Percentiles rank a stretch among this genome's conserved stretches.
phyloP scores from a whole-genome alignment of 306 rosid species.

The Acacia confusa region DNA sequence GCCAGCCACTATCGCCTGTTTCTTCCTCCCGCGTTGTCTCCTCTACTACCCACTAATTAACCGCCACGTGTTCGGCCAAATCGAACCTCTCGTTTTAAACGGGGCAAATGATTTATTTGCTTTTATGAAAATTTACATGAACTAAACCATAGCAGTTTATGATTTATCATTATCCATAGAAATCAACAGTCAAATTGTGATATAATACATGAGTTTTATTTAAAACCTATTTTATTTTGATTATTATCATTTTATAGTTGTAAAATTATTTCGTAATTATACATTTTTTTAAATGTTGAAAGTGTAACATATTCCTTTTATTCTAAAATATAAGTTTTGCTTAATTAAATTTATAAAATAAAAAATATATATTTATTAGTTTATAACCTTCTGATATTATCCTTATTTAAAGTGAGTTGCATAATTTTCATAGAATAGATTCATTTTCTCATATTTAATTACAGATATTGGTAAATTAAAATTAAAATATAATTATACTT shows the following conservation, averaged over 20 bases:
- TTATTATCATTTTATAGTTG: too few relatives aligned
- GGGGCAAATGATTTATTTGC: background rate
- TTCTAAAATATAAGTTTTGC: background rate
- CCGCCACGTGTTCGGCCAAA: background rate
- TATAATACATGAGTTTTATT: too few relatives aligned
- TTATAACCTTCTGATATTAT: too few relatives aligned
- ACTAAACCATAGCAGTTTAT: too few relatives aligned
- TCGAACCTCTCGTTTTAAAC: background rate
- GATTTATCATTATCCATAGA: too few relatives aligned
- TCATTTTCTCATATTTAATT: background rate
- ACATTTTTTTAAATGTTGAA: background rate
- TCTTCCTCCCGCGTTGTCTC: background rate
- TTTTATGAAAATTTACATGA: too few relatives aligned
- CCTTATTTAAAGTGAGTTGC: background rate
- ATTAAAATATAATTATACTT: too few relatives aligned
- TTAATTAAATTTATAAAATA: too few relatives aligned
- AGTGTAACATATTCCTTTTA: too few relatives aligned
- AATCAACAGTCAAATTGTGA: background rate
- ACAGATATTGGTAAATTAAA: background rate
- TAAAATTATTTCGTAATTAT: too few relatives aligned
- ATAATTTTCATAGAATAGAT: background rate
- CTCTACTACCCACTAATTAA: background rate
- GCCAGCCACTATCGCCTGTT: background rate
- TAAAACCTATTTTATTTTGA: too few relatives aligned
- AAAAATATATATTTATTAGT: too few relatives aligned